phyloP scores from a whole-genome alignment of 2,329 filamentous ascomycete species.

The Chrysoporthe puriensis region DNA sequence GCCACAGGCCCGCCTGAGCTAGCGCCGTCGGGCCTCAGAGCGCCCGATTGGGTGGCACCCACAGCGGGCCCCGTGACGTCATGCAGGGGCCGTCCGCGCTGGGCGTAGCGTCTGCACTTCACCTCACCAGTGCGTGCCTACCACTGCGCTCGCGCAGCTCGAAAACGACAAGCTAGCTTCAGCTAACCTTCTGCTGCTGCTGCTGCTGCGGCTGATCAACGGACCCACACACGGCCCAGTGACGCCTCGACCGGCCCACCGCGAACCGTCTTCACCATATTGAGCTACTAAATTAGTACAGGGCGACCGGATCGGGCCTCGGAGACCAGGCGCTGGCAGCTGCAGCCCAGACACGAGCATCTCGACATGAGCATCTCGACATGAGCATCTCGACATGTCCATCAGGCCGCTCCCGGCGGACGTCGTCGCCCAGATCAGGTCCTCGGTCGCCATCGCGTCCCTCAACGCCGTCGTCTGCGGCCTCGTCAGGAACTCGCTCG shows the following conservation, averaged over 20 bases:
- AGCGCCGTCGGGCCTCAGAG: background rate
- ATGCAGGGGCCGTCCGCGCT: background rate
- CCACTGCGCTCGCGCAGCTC: too few relatives aligned
- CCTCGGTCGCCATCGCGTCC: conserved; percentile 77
- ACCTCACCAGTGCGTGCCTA: too few relatives aligned
- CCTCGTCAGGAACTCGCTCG: conserved; percentile 81
- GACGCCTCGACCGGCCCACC: too few relatives aligned
- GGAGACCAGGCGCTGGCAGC: background rate
- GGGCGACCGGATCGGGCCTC: background rate
- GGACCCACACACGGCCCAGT: too few relatives aligned
- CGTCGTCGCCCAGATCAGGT: conserved; percentile 79
- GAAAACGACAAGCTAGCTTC: too few relatives aligned
- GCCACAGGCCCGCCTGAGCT: background rate
- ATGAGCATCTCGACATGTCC: conserved; percentile 49
- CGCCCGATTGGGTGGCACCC: conserved; percentile 1
- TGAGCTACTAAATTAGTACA: too few relatives aligned
- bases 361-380: conserved; percentile 23
- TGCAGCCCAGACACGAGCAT: conserved; percentile 12
- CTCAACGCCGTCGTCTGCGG: conserved; percentile 73
- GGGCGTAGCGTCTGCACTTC: too few relatives aligned
- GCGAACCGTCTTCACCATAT: too few relatives aligned
- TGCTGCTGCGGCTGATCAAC: too few relatives aligned
- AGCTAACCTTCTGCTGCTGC: too few relatives aligned
- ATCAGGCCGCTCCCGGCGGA: conserved; percentile 72
- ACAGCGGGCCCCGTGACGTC: conserved; percentile 9